Evolutionary conservation across 345 rosid genomes (phyloP).

Genomic region (Gossypium longicalyx): DNA sequence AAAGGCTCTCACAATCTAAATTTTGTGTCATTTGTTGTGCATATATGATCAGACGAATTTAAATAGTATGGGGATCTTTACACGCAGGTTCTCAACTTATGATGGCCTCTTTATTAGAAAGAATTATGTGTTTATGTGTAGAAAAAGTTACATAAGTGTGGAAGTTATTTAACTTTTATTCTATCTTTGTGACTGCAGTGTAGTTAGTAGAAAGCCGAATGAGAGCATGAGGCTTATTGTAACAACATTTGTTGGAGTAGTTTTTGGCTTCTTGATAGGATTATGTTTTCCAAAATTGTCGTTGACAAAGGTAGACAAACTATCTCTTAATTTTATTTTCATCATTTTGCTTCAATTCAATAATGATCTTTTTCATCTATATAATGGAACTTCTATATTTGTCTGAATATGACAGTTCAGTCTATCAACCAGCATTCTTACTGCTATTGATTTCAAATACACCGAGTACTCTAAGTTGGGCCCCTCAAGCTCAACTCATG

Average conservation of each 20-base stretch:
- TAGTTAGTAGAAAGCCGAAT: constrained; percentile 51
- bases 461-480: constrained; percentile 39
- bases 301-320: constrained; percentile 53
- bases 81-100: constrained; percentile 51
- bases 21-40: constrained; percentile 17
- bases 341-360: background rate
- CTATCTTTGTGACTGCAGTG: constrained; percentile 36
- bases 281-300: constrained; percentile 66
- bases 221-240: constrained; percentile 68
- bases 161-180: constrained; percentile 1
- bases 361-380: background rate
- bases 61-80: constrained; percentile 50
- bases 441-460: constrained; percentile 39
- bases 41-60: constrained; percentile 24
- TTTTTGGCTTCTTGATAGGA: constrained; percentile 75
- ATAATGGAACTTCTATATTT: constrained; percentile 1
- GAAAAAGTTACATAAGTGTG: background rate
- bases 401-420: constrained; percentile 49
- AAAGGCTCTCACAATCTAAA: constrained; percentile 22
- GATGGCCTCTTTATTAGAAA: constrained; percentile 16
- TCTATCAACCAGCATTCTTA: constrained; percentile 53
- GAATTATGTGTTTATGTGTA: background rate
- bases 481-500: constrained; percentile 39
- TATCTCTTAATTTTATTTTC: background rate
- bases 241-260: constrained; percentile 58